These are phyloP conservation scores for Nicotiana benthamiana DNA, from an alignment of 257 asterid genomes.

Conservation along the genomic window DNA sequence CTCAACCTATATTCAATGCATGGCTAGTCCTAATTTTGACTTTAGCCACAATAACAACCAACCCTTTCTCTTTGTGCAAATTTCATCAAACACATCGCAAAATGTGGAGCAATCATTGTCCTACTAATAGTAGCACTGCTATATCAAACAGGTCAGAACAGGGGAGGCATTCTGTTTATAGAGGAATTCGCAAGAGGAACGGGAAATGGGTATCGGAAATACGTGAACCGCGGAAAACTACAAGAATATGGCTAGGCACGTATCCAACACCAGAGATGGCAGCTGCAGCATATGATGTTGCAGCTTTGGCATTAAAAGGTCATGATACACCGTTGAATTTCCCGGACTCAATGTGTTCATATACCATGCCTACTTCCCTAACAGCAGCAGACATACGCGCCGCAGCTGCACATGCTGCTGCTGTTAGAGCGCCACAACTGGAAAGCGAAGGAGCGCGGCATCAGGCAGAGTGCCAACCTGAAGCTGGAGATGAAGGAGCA, in stretches of 20 bases:
- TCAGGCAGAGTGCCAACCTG: too few species aligned
- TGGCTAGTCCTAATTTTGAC: constrained; percentile 11
- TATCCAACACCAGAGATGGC: constrained; percentile 60
- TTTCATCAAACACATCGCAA: background rate
- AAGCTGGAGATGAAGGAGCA: background rate
- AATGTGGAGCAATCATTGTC: background rate
- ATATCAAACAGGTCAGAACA: background rate
- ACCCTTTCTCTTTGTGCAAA: background rate
- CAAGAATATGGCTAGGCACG: constrained; percentile 60
- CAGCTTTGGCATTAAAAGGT: constrained; percentile 47
- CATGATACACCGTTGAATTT: constrained; percentile 30
- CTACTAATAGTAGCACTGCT: background rate
- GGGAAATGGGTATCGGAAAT: constrained; percentile 67
- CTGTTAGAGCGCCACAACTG: constrained; percentile 9
- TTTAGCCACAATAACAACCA: background rate
- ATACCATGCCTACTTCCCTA: constrained; percentile 34
- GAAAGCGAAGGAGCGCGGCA: too few species aligned
- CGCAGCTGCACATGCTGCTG: constrained; percentile 33
- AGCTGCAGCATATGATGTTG: constrained; percentile 58
- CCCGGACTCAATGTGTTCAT: constrained; percentile 15
- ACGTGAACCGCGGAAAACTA: constrained; percentile 48
- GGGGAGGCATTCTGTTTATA: constrained; percentile 36
- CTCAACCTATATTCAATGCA: constrained; percentile 11
- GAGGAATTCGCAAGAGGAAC: constrained; percentile 41
- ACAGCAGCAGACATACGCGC: constrained; percentile 28